Evolutionary conservation across 2,329 filamentous ascomycete species (phyloP).

Genomic region (Aspergillus jensenii): DNA sequence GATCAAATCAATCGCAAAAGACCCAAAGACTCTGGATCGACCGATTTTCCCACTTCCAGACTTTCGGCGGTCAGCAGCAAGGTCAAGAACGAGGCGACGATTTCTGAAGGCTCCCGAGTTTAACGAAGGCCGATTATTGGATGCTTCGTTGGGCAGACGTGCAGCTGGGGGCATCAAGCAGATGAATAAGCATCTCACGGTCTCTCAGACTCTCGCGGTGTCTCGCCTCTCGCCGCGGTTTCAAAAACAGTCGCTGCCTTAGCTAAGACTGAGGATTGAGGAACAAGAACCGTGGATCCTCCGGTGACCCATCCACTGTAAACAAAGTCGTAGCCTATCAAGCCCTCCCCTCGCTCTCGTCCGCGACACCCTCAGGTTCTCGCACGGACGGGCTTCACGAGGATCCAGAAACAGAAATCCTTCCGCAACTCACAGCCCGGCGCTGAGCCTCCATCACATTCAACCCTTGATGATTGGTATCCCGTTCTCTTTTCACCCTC

Average conservation of each 20-base stretch:
- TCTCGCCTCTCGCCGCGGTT: too few relatives aligned
- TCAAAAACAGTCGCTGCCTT: not conserved
- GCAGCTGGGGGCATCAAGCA: slow-evolving; percentile 22
- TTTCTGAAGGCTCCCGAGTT: slow-evolving; percentile 32
- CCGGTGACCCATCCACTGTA: slow-evolving; percentile 1
- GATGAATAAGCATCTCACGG: slow-evolving; percentile 17
- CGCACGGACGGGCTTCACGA: not conserved
- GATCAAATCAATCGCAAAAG: slow-evolving; percentile 8
- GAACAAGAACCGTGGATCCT: not conserved
- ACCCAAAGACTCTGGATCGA: slow-evolving; percentile 11
- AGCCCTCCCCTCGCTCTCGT: not conserved
- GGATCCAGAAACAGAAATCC: slow-evolving; percentile 1
- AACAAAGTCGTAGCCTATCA: slow-evolving; percentile 7
- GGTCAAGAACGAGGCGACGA: slow-evolving; percentile 33
- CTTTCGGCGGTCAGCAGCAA: slow-evolving; percentile 29
- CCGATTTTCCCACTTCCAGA: slow-evolving; percentile 13
- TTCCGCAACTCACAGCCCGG: not conserved
- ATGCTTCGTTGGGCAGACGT: slow-evolving; percentile 40
- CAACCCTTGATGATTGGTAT: slow-evolving; percentile 16
- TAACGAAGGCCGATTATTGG: slow-evolving; percentile 31
- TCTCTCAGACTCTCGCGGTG: not conserved
- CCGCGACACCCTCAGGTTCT: not conserved
- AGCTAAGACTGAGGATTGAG: not conserved
- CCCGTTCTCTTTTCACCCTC: not conserved
- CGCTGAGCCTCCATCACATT: slow-evolving; percentile 12